phyloP scores from a whole-genome alignment of 1,284 basidiomycete genomes.

The Leccinum solheimii region DNA sequence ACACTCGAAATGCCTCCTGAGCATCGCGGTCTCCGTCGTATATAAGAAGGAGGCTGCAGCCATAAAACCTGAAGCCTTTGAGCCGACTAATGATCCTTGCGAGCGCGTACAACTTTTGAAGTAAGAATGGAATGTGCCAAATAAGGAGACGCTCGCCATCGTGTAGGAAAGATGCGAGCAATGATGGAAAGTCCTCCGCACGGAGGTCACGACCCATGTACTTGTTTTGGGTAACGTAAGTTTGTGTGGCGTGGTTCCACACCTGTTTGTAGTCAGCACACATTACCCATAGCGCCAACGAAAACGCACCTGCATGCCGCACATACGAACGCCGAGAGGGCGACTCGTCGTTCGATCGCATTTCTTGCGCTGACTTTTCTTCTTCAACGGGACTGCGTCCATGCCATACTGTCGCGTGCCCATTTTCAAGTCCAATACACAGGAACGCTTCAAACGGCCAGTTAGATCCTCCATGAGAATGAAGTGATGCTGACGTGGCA shows the following conservation, averaged over 20 bases:
- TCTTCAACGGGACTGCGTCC: constrained; percentile 90
- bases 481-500: constrained; percentile 93
- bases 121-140: constrained; percentile 89
- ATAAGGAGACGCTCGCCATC: constrained; percentile 84
- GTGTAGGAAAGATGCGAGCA: constrained; percentile 82
- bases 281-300: neutral
- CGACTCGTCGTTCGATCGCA: constrained; percentile 95
- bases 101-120: constrained; percentile 92
- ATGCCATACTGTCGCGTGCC: constrained; percentile 98
- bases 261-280: constrained; percentile 54
- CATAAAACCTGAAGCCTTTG: constrained; percentile 96
- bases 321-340: constrained; percentile 88
- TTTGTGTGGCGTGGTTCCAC: constrained; percentile 81
- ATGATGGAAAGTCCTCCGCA: constrained; percentile 80
- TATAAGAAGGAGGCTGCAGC: constrained; percentile 94
- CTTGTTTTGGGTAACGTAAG: constrained; percentile 95
- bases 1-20: constrained; percentile 72
- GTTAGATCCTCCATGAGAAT: constrained; percentile 99
- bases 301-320: constrained; percentile 93
- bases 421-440: constrained; percentile 99
- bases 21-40: constrained; percentile 93
- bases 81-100: constrained; percentile 88
- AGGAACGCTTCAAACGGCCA: constrained; percentile 89
- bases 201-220: constrained; percentile 92
- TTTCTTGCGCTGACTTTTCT: constrained; percentile 97